Conservation (phyloP, 176 grass and related monocot species). For the Musa beccarii region DNA sequence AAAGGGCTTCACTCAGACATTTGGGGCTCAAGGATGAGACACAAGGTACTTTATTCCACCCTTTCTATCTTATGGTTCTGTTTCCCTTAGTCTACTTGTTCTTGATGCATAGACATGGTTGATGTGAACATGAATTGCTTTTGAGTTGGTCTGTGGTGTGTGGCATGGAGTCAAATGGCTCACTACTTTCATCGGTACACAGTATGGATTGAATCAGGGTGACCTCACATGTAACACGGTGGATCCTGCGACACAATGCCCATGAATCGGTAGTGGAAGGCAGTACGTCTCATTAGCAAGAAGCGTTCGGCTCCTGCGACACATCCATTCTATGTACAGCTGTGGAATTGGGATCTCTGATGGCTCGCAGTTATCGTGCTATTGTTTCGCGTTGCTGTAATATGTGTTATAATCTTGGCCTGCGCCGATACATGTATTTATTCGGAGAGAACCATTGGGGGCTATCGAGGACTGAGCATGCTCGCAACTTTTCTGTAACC, state of each 20-base stretch:
- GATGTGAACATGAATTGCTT: neutral
- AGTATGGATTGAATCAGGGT: slow-evolving; percentile 2
- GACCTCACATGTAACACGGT: neutral
- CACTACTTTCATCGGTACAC: neutral
- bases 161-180: neutral
- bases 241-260: neutral
- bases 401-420: too few relatives aligned
- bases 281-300: neutral
- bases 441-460: too few relatives aligned
- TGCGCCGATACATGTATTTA: too few relatives aligned
- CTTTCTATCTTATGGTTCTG: neutral
- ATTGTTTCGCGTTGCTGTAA: too few relatives aligned
- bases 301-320: neutral
- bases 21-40: slow-evolving; percentile 75
- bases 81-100: neutral
- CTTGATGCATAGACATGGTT: neutral
- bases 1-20: slow-evolving; percentile 44
- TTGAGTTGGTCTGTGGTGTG: neutral
- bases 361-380: too few relatives aligned
- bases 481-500: too few relatives aligned
- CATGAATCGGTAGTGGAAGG: neutral
- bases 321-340: neutral
- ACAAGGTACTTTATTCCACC: slow-evolving; percentile 42
- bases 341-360: neutral
- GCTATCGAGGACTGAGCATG: too few relatives aligned